Conservation (phyloP, 768 basidiomycete species). For the Lanmaoa rubissima region DNA sequence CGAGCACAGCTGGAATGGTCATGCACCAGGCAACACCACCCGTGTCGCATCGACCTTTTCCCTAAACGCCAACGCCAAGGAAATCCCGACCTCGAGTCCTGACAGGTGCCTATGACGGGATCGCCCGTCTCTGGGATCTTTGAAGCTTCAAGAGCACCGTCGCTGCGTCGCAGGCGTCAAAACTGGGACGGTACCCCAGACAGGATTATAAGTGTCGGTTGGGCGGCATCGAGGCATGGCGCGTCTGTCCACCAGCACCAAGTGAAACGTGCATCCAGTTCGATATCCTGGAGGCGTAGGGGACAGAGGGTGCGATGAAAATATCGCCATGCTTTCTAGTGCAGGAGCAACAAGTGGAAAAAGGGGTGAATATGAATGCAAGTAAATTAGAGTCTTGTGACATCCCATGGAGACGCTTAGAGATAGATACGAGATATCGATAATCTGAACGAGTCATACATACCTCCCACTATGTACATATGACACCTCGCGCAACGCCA, state of each 20-base stretch:
- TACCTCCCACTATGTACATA: too few relatives aligned
- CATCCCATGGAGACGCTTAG: neutral
- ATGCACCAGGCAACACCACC: neutral
- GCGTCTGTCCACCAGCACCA: conserved; percentile 38
- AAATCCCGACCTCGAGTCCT: neutral
- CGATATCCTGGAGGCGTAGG: neutral
- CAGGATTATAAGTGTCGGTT: conserved; percentile 62
- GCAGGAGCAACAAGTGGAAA: neutral
- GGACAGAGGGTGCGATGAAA: too few relatives aligned
- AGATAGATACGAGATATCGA: neutral
- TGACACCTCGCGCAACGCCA: too few relatives aligned
- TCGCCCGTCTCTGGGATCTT: conserved; percentile 76
- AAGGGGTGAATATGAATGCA: too few relatives aligned
- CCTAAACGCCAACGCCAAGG: neutral
- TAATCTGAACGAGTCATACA: neutral
- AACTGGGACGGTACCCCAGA: conserved; percentile 49
- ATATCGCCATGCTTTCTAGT: too few relatives aligned
- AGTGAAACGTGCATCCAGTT: neutral
- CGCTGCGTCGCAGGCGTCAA: conserved; percentile 60
- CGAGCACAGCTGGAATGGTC: neutral
- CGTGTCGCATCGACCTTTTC: too few relatives aligned
- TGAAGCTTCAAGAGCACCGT: conserved; percentile 53
- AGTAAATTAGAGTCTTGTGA: neutral
- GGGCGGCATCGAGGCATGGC: conserved; percentile 64
- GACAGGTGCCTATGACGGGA: conserved; percentile 76